phyloP scores from a whole-genome alignment of 768 basidiomycete species.

The Tylopilus cervinicoccineus region DNA sequence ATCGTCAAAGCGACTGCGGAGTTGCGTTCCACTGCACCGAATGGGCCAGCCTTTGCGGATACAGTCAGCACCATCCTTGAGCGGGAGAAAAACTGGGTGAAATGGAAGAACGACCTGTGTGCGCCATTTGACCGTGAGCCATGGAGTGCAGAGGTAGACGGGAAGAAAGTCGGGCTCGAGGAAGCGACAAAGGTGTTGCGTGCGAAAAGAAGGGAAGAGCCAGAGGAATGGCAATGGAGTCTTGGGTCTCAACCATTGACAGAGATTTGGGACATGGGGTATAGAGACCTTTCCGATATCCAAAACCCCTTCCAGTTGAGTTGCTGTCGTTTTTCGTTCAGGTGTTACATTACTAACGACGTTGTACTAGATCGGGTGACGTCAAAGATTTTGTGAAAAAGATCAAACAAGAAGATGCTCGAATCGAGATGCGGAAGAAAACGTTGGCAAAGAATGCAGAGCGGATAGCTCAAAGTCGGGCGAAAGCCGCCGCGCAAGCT shows the following conservation, averaged over 20 bases:
- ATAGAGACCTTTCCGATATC: conserved; percentile 57
- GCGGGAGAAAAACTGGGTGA: conserved; percentile 86
- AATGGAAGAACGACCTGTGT: conserved; percentile 85
- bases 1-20: conserved; percentile 50
- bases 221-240: conserved; percentile 58
- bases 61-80: conserved; percentile 69
- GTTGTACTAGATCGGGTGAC: conserved; percentile 54
- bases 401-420: conserved; percentile 60
- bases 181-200: conserved; percentile 55
- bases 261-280: conserved; percentile 84
- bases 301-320: conserved; percentile 65
- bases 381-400: conserved; percentile 73
- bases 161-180: conserved; percentile 51
- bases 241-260: conserved; percentile 69
- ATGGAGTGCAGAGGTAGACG: conserved; percentile 48
- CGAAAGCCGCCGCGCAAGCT: conserved; percentile 36
- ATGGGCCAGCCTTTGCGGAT: conserved; percentile 72
- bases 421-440: conserved; percentile 51
- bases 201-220: conserved; percentile 51
- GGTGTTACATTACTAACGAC: conserved; percentile 1
- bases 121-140: conserved; percentile 74
- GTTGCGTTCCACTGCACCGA: conserved; percentile 72
- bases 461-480: conserved; percentile 36
- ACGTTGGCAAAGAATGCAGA: conserved; percentile 37
- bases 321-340: conserved; percentile 11